phyloP scores from a whole-genome alignment of 257 asterid species.

The Nicotiana tomentosiformis region DNA sequence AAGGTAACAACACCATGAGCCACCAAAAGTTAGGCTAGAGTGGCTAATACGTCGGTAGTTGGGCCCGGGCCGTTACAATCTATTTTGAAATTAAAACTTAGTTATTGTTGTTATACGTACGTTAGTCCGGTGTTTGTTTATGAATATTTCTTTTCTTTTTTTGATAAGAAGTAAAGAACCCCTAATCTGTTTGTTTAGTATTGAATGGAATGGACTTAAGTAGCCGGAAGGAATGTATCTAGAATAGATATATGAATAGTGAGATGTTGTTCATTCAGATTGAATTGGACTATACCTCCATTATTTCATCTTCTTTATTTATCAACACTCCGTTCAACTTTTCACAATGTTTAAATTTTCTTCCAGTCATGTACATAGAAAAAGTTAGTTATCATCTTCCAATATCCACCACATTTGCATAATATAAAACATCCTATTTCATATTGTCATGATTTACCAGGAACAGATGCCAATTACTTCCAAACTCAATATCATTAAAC shows the following conservation, averaged over 20 bases:
- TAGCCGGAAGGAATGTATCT: not conserved
- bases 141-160: not conserved
- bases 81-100: not conserved
- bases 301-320: not conserved
- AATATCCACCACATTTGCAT: not conserved
- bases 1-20: not conserved
- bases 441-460: not conserved
- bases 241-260: not conserved
- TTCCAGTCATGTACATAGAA: not conserved
- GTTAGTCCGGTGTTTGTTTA: not conserved
- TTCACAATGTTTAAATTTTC: not conserved
- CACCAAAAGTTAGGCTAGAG: not conserved
- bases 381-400: not conserved
- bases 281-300: not conserved
- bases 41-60: not conserved
- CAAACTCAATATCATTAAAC: not conserved
- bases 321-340: not conserved
- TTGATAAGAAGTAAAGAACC: not conserved
- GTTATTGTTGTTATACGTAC: not conserved
- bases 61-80: not conserved
- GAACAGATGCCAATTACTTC: not conserved
- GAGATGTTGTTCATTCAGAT: not conserved
- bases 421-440: not conserved
- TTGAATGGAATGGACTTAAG: not conserved
- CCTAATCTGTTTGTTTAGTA: not conserved